A percentile compares a stretch with the other conserved stretches of the same genome.
Evolutionary conservation across 352 stramenopile genomes (phyloP).

Genomic region (Aphanomyces stellatus): DNA sequence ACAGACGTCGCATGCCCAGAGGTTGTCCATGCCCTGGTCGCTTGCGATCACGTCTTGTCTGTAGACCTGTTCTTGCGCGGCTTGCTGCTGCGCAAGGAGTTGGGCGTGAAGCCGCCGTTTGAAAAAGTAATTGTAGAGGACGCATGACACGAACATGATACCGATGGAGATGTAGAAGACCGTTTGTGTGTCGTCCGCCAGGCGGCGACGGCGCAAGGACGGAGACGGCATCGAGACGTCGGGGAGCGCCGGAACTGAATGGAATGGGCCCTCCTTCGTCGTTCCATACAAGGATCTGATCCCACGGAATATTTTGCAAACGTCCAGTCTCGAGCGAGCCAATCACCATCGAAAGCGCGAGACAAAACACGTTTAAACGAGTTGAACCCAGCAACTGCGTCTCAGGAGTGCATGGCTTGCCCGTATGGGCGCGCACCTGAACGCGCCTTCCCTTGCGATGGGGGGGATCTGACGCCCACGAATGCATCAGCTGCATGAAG

Average conservation of each 20-base stretch:
- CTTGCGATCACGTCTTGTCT: slow-evolving; percentile 82
- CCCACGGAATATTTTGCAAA: not conserved
- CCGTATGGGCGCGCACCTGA: no score
- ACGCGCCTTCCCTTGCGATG: no score
- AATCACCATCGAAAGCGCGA: no score
- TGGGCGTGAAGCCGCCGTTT: slow-evolving; percentile 70
- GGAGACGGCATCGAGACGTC: no score
- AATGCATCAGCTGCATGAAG: no score
- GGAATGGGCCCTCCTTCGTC: not conserved
- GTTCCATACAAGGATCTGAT: no score
- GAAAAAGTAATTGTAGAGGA: slow-evolving; percentile 85
- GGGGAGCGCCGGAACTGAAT: not conserved
- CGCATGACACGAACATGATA: slow-evolving; percentile 78
- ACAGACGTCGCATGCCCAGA: slow-evolving; percentile 90
- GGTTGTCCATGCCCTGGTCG: slow-evolving; percentile 72
- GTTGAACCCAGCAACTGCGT: no score
- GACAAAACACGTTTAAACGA: no score
- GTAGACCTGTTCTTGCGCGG: slow-evolving; percentile 75
- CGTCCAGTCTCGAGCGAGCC: not conserved
- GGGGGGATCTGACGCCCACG: no score
- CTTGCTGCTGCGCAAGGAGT: slow-evolving; percentile 51
- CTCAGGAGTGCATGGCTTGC: no score
- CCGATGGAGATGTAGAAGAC: slow-evolving; percentile 85
- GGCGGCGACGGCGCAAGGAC: not conserved
- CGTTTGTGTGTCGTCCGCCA: slow-evolving; percentile 34